Evolutionary conservation across 2,329 filamentous ascomycete genomes (phyloP), one percentile per base, ranked within the genome.

Genomic region (Teratosphaeria zuluensis): DNA sequence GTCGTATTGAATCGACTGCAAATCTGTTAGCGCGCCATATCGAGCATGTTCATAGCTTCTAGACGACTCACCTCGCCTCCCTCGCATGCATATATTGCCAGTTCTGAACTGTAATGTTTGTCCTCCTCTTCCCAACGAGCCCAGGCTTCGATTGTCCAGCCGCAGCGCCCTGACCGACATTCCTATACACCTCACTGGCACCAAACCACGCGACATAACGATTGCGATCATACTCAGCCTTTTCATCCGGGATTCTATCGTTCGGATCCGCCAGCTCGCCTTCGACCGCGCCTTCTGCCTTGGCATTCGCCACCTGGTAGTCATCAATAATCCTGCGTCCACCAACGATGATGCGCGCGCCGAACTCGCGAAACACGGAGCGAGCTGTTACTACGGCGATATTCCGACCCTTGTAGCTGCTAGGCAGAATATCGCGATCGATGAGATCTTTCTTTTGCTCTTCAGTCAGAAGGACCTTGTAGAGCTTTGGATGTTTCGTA

Each of bases 161-260:
- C 9, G 58, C 58, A 21, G 60, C 61, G 24, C 57, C 61, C 31
- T 63, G 54, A 46, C 62, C 63, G 58, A 85, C 86, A 12, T 89
- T 90, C 72, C 97, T 91, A 72, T 99, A 99, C 28, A 99, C 94
- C 46, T 89, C 87, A 72, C 92, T 97, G 54, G 94, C 94, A 55
- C 94, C 94, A 72, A 96, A 92, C 94, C 94, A 99, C 31, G 94
- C 94, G 31, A 99, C 94, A 70, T 96, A 99, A 73, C 96, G 92
- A 71, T 99, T 99, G 76, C 92, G 91, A 79, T 99, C 96, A 80
- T 99, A 99, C n/a, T 86, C 81, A 71, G 95, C 88, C 46, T 87
- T 89, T n/a, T 81, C 78, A 8, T 82, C 81, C 30, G 91, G 83
- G 51, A 92, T 81, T 61, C 81, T 81, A 73, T 99, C 94, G 61